These are phyloP conservation scores for Aureobasidium namibiae DNA, from an alignment of 2,329 filamentous ascomycete genomes.

Conservation along the genomic window DNA sequence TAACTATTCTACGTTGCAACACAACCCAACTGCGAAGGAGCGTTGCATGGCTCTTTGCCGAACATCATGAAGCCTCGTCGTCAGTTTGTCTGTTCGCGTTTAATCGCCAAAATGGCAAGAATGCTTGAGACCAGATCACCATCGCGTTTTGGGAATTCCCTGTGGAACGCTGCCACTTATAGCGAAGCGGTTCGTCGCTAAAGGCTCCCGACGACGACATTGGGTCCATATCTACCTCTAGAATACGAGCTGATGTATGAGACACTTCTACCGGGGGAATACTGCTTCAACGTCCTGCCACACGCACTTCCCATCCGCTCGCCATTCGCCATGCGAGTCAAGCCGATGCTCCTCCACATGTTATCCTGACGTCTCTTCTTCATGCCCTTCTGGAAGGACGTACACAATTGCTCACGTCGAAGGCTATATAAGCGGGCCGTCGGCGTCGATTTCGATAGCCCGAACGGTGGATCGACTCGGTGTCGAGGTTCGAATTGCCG, in stretches of 20 bases:
- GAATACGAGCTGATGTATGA: not conserved
- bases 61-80: too few species aligned
- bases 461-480: not conserved
- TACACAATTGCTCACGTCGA: not conserved
- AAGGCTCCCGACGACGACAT: too few species aligned
- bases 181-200: too few species aligned
- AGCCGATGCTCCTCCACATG: not conserved
- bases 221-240: too few species aligned
- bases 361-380: not conserved
- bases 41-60: too few species aligned
- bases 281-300: not conserved
- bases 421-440: not conserved
- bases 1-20: not conserved
- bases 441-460: constrained; percentile 4
- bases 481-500: not conserved
- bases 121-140: not conserved
- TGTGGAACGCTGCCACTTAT: too few species aligned
- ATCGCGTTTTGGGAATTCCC: not conserved
- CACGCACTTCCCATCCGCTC: not conserved
- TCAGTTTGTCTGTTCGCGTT: too few species aligned
- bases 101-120: not conserved
- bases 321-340: not conserved
- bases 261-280: not conserved
- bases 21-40: not conserved
- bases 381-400: not conserved